A percentile compares a stretch with the other conserved stretches of the same genome.
Evolutionary conservation across 805 yeast genomes (phyloP).

Genomic region (Kodamaea leandrae): DNA sequence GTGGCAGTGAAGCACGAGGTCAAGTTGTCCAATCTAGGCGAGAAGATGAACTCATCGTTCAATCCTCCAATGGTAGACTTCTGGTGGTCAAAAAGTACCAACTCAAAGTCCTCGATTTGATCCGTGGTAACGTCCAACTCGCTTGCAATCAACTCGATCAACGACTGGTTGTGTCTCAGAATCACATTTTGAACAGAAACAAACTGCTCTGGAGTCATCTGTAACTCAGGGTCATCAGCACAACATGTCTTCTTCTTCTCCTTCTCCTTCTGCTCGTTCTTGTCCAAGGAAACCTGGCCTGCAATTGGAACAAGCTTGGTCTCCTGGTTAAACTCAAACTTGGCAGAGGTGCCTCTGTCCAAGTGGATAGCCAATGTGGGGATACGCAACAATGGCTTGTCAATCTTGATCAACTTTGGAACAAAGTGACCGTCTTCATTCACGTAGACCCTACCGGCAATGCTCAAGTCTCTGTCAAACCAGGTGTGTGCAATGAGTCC

Average conservation of each 20-base stretch:
- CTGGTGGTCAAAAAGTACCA: slow-evolving; percentile 82
- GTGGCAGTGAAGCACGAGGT: slow-evolving; percentile 83
- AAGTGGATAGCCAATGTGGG: slow-evolving; percentile 95
- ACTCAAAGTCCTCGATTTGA: slow-evolving; percentile 88
- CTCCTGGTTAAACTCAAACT: slow-evolving; percentile 88
- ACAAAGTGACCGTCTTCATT: slow-evolving; percentile 47
- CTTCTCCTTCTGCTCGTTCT: slow-evolving; percentile 14
- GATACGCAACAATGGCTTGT: slow-evolving; percentile 81
- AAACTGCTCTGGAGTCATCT: slow-evolving; percentile 52
- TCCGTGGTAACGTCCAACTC: slow-evolving; percentile 51
- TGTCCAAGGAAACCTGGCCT: slow-evolving; percentile 46
- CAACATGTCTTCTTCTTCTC: slow-evolving; percentile 26
- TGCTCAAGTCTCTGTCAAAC: slow-evolving; percentile 90
- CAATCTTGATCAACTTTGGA: slow-evolving; percentile 72
- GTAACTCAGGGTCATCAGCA: slow-evolving; percentile 49
- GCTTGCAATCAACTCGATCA: slow-evolving; percentile 65
- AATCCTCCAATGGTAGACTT: slow-evolving; percentile 83
- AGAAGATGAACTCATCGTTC: slow-evolving; percentile 84
- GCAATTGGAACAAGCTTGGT: slow-evolving; percentile 83
- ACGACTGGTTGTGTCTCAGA: slow-evolving; percentile 72
- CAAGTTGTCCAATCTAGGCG: slow-evolving; percentile 88
- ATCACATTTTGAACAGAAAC: slow-evolving; percentile 62
- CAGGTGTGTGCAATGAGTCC: slow-evolving; percentile 97
- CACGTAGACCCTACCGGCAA: slow-evolving; percentile 90
- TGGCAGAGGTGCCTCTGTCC: slow-evolving; percentile 68